These are phyloP conservation scores for Boletus tylopilopsis DNA, from an alignment of 768 basidiomycete species.

Conservation along the genomic window DNA sequence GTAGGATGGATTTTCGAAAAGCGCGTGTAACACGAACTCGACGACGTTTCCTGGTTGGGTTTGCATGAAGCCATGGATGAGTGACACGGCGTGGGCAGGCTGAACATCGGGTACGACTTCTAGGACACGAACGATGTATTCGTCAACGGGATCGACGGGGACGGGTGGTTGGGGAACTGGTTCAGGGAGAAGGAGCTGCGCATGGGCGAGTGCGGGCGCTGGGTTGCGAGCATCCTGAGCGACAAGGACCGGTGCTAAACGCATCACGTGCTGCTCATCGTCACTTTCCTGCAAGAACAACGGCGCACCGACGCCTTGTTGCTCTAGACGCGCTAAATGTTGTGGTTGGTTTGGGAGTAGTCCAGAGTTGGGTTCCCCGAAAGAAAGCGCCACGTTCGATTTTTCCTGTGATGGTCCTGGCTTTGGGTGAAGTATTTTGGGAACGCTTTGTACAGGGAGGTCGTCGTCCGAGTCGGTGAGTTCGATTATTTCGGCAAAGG, in stretches of 20 bases:
- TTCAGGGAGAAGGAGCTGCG: neutral
- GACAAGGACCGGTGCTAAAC: neutral
- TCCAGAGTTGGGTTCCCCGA: slow-evolving; percentile 12
- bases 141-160: slow-evolving; percentile 23
- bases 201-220: neutral
- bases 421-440: neutral
- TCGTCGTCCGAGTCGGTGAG: slow-evolving; percentile 51
- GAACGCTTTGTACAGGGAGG: neutral
- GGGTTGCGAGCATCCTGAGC: neutral
- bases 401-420: slow-evolving; percentile 5
- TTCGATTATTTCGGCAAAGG: slow-evolving; percentile 40
- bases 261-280: slow-evolving; percentile 18
- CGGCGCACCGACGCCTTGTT: slow-evolving; percentile 14
- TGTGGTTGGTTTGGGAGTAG: slow-evolving; percentile 7
- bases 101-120: slow-evolving; percentile 72
- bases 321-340: slow-evolving; percentile 8
- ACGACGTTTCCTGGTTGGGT: slow-evolving; percentile 36
- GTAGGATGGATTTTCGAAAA: slow-evolving; percentile 62
- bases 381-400: neutral
- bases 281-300: slow-evolving; percentile 40
- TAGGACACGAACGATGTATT: slow-evolving; percentile 47
- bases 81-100: slow-evolving; percentile 47
- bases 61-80: slow-evolving; percentile 44
- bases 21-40: slow-evolving; percentile 51
- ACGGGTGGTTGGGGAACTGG: slow-evolving; percentile 6